These are phyloP conservation scores for Boletus subcaerulescens DNA, from an alignment of 768 basidiomycete species.

Conservation along the genomic window DNA sequence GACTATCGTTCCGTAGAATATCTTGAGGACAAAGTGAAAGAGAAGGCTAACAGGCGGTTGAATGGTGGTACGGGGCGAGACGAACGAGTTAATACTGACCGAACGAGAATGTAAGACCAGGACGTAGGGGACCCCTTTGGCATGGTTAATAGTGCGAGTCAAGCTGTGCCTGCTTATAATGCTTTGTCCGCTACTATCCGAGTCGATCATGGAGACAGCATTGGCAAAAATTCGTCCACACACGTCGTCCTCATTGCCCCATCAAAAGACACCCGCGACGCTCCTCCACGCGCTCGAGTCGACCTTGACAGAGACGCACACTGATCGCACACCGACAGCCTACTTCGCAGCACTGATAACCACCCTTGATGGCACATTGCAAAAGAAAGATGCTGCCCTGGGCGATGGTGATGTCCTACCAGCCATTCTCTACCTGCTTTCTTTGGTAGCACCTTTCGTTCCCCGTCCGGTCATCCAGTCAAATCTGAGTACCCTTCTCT, in stretches of 20 bases:
- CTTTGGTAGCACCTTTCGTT: constrained; percentile 42
- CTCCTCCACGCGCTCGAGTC: constrained; percentile 84
- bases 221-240: constrained; percentile 87
- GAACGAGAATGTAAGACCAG: constrained; percentile 68
- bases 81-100: constrained; percentile 38
- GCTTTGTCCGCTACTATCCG: too few species aligned
- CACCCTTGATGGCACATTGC: constrained; percentile 74
- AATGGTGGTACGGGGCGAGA: not conserved
- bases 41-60: constrained; percentile 44
- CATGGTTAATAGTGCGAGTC: constrained; percentile 23
- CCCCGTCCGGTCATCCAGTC: constrained; percentile 76
- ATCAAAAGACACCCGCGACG: constrained; percentile 87
- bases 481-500: constrained; percentile 67
- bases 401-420: constrained; percentile 59
- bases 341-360: constrained; percentile 93
- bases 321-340: constrained; percentile 75
- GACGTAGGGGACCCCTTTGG: constrained; percentile 42
- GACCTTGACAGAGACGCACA: constrained; percentile 65
- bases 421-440: constrained; percentile 39
- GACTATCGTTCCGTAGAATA: constrained; percentile 88
- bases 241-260: constrained; percentile 71
- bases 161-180: constrained; percentile 1
- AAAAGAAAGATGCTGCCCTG: constrained; percentile 59
- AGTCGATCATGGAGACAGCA: constrained; percentile 45
- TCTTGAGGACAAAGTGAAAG: constrained; percentile 82